phyloP scores from a whole-genome alignment of 768 basidiomycete species.

The Tylopilus plumbeoviolaceoides region DNA sequence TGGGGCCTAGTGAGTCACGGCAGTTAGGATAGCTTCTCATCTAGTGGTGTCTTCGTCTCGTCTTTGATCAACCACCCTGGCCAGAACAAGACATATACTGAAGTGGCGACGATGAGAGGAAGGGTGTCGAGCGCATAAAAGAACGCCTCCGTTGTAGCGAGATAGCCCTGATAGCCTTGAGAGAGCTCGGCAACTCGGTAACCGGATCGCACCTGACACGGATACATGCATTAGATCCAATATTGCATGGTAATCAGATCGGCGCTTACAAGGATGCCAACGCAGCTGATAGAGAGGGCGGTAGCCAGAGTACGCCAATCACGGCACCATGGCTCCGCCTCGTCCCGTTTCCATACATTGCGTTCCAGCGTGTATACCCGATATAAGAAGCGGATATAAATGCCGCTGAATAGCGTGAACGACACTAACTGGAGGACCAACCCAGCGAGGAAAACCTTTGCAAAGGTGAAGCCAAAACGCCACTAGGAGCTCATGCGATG shows the following conservation, averaged over 20 bases:
- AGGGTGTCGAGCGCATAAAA: constrained; percentile 70
- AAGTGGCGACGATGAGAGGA: constrained; percentile 59
- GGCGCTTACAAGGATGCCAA: constrained; percentile 56
- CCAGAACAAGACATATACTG: constrained; percentile 58
- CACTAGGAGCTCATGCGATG: background rate
- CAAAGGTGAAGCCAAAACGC: constrained; percentile 35
- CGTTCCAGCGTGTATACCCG: constrained; percentile 37
- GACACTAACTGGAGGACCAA: constrained; percentile 54
- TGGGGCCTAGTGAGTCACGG: background rate
- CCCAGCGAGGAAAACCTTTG: constrained; percentile 55
- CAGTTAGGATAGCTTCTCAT: constrained; percentile 27
- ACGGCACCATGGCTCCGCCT: constrained; percentile 40
- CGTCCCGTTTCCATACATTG: constrained; percentile 38
- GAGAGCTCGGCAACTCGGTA: constrained; percentile 60
- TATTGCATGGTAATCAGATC: background rate
- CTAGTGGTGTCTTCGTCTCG: no score
- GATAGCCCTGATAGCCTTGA: constrained; percentile 55
- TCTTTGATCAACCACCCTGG: constrained; percentile 50
- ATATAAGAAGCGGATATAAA: constrained; percentile 47
- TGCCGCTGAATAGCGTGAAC: constrained; percentile 43
- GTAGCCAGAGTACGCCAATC: constrained; percentile 58
- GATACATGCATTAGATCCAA: background rate
- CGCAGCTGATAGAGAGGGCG: constrained; percentile 50
- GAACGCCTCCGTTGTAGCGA: constrained; percentile 54
- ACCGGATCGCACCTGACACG: constrained; percentile 56